phyloP scores from a whole-genome alignment of 305 asterid genomes.

The Rubia balearica region DNA sequence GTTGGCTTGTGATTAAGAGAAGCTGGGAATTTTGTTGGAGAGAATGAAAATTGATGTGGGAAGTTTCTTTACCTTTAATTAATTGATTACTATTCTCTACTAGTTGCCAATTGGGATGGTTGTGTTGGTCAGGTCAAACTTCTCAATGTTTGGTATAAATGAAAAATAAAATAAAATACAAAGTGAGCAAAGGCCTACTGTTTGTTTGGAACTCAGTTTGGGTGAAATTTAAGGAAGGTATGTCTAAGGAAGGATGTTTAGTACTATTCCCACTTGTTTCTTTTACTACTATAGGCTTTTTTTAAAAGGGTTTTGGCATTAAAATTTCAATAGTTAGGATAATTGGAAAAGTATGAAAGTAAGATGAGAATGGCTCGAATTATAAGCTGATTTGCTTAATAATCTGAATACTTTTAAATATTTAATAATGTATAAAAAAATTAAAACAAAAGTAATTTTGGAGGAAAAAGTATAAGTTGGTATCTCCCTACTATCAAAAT shows the following conservation, averaged over 20 bases:
- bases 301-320: not conserved
- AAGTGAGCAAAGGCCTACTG: not conserved
- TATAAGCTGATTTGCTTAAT: too few species aligned
- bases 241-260: slow-evolving; percentile 7
- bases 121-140: slow-evolving; percentile 15
- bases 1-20: slow-evolving; percentile 4
- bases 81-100: not conserved
- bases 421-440: too few species aligned
- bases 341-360: too few species aligned
- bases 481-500: too few species aligned
- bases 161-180: not conserved
- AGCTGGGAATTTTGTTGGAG: slow-evolving; percentile 3
- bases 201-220: slow-evolving; percentile 4
- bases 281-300: too few species aligned
- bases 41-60: slow-evolving; percentile 12
- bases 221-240: slow-evolving; percentile 12
- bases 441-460: too few species aligned
- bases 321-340: too few species aligned
- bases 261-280: not conserved
- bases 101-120: slow-evolving; percentile 11
- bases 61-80: not conserved
- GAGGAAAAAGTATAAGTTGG: too few species aligned
- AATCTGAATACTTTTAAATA: too few species aligned
- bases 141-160: not conserved
- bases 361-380: too few species aligned